Evolutionary conservation across 257 asterid genomes (phyloP), one percentile per base, ranked within the genome.

Genomic region (Solanum ossicruentum): DNA sequence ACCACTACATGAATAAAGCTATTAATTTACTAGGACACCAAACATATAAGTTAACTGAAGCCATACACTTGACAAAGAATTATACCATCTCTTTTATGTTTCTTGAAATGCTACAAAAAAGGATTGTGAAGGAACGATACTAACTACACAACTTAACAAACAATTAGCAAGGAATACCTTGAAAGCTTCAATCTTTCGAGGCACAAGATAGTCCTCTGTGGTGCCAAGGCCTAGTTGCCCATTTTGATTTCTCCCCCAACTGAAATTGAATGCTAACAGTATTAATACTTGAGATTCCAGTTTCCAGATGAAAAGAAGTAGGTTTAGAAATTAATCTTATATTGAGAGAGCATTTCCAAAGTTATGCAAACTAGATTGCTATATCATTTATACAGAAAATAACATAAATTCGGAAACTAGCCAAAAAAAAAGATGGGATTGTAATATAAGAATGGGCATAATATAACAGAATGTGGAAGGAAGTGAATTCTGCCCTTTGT

Each of bases 221-320:
- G 95, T 93, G 82, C 99, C 98, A 58, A 96, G 96, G 82, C 99
- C 99, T n/a, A 96, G 94, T 87, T 96, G 99, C 86, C 99, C 99
- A 87, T 96, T 96, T 90, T 96, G 98, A 89, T 96, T 96, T 69
- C 99, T 88, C 54, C 99, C 99, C 99, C 99, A 96, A 85, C 99
- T 96, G 86, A 87, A 93, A 88, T 85, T 72, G 84, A 73, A 86
- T 17, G 47, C 39, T 77, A 52, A 77, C 23, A 51, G 10, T 52
- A 51, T 77, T 15, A 77, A 9, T 77, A 77, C 16, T 77, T 77
- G 82, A 51, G 65, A 77, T 77, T 77, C 82, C n/a, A 52, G 20
- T 77, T 77, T 51, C n/a, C 61, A 77, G 65, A 77, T 51, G 47
- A 77, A 51, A 77, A 77, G 65, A 77, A 51, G 82, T 47, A 77